Evolutionary conservation across 164 flowering plant genomes (phyloP).

Genomic region (Chimonanthus salicifolius): DNA sequence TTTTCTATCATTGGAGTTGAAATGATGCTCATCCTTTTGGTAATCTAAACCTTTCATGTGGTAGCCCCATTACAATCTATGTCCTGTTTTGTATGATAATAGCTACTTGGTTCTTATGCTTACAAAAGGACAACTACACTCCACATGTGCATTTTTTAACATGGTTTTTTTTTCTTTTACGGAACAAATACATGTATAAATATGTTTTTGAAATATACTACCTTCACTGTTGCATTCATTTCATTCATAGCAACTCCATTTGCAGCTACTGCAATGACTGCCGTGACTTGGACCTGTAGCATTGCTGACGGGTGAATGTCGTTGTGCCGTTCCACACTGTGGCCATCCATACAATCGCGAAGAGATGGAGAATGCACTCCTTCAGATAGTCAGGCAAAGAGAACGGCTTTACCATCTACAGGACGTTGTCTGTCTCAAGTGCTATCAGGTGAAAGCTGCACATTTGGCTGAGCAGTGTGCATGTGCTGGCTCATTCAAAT

Average conservation of each 20-base stretch:
- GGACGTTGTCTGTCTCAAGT: slow-evolving; percentile 79
- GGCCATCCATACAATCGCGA: slow-evolving; percentile 90
- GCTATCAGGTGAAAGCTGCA: slow-evolving; percentile 78
- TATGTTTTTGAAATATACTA: neutral
- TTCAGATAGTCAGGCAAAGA: slow-evolving; percentile 84
- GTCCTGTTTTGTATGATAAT: neutral
- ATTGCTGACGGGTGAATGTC: slow-evolving; percentile 66
- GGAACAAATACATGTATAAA: neutral
- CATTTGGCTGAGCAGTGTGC: slow-evolving; percentile 80
- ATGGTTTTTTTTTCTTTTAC: neutral
- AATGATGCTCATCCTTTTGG: neutral
- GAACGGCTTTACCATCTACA: slow-evolving; percentile 88
- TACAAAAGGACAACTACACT: neutral
- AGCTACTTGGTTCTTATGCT: neutral
- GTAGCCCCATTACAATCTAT: neutral
- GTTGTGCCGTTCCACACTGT: slow-evolving; percentile 85
- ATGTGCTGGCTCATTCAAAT: slow-evolving; percentile 77
- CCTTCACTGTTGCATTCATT: neutral
- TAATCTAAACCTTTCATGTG: neutral
- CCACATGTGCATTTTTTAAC: neutral
- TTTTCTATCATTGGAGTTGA: too few species aligned
- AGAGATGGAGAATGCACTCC: slow-evolving; percentile 83
- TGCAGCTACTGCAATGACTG: slow-evolving; percentile 90
- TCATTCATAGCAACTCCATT: slow-evolving; percentile 5
- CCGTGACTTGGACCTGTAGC: slow-evolving; percentile 84